These are phyloP conservation scores for Drechslerella dactyloides DNA, from an alignment of 2,329 filamentous ascomycete genomes.

Conservation along the genomic window DNA sequence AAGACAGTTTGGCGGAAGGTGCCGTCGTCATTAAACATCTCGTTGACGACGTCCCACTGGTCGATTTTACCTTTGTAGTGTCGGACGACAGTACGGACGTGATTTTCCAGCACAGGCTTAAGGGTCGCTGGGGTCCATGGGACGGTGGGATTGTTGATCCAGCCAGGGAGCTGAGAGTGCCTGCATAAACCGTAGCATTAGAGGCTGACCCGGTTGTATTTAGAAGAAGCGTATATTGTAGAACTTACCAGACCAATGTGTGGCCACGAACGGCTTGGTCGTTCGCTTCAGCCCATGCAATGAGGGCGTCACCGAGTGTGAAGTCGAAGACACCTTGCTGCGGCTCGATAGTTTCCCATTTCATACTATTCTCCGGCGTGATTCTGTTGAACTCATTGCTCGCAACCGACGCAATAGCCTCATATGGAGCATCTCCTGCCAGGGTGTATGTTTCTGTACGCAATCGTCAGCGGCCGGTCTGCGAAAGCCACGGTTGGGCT, in stretches of 20 bases:
- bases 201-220: background rate
- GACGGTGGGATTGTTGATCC: conserved; percentile 50
- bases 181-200: conserved; percentile 10
- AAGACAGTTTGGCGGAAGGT: conserved; percentile 65
- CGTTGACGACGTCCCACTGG: conserved; percentile 71
- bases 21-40: conserved; percentile 67
- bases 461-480: conserved; percentile 18
- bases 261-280: conserved; percentile 68
- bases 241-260: conserved; percentile 57
- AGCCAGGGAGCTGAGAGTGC: conserved; percentile 53
- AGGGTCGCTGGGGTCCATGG: conserved; percentile 60
- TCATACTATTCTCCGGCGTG: conserved; percentile 56
- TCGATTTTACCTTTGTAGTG: conserved; percentile 68
- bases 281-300: conserved; percentile 62
- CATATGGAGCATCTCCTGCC: conserved; percentile 42
- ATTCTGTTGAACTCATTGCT: conserved; percentile 46
- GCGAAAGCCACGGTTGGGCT: conserved; percentile 25
- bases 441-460: conserved; percentile 44
- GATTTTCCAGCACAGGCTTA: conserved; percentile 65
- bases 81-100: conserved; percentile 67
- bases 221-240: background rate
- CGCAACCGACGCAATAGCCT: conserved; percentile 19
- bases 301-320: conserved; percentile 64
- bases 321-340: conserved; percentile 66
- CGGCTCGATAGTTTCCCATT: conserved; percentile 70